phyloP scores from a whole-genome alignment of 164 flowering plant species.

The Piper longum region DNA sequence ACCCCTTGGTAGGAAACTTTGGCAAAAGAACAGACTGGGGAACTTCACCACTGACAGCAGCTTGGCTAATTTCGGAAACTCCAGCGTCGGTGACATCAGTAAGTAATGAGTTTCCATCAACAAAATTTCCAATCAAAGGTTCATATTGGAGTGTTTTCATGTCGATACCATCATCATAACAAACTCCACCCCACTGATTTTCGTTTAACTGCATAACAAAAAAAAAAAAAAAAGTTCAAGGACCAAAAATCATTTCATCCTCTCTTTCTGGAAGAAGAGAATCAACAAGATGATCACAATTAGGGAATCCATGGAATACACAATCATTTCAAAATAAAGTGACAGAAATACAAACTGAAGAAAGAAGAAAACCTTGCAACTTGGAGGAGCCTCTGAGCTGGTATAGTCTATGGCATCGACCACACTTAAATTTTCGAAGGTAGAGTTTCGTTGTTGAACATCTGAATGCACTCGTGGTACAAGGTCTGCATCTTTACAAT shows the following conservation, averaged over 20 bases:
- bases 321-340: neutral
- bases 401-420: conserved; percentile 10
- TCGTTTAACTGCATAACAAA: conserved; percentile 23
- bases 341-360: neutral
- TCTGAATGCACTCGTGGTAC: conserved; percentile 15
- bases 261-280: neutral
- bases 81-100: conserved; percentile 19
- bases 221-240: neutral
- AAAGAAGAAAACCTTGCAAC: conserved; percentile 19
- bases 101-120: conserved; percentile 15
- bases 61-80: conserved; percentile 8
- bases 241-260: neutral
- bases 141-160: conserved; percentile 13
- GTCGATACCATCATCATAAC: conserved; percentile 15
- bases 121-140: conserved; percentile 8
- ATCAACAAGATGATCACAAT: neutral
- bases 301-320: neutral
- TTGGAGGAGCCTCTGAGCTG: conserved; percentile 8
- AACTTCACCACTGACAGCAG: conserved; percentile 7
- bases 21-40: conserved; percentile 7
- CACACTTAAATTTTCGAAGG: conserved; percentile 5
- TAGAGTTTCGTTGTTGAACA: conserved; percentile 12
- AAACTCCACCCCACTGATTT: conserved; percentile 17
- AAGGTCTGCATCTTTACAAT: conserved; percentile 15
- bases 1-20: conserved; percentile 3